phyloP scores from a whole-genome alignment of 1,284 basidiomycete species.

The Agroathelia rolfsii region DNA sequence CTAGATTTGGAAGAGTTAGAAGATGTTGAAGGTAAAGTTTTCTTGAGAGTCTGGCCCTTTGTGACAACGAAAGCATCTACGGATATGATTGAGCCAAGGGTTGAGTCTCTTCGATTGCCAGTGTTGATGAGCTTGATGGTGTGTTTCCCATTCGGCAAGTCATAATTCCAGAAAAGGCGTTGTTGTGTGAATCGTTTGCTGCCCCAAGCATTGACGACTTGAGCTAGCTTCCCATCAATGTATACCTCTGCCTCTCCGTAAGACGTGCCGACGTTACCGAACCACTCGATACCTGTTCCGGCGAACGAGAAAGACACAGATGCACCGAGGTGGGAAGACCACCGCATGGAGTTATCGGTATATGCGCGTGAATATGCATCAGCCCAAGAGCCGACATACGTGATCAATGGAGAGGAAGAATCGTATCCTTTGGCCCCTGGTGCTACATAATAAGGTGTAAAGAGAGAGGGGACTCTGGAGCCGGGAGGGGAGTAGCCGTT shows the following conservation, averaged over 20 bases:
- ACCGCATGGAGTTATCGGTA: constrained; percentile 39
- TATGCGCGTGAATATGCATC: constrained; percentile 41
- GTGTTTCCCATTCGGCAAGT: constrained; percentile 43
- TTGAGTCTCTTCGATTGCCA: constrained; percentile 29
- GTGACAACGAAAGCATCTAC: constrained; percentile 64
- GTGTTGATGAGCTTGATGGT: constrained; percentile 54
- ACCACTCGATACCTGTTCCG: constrained; percentile 70
- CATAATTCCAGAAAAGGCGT: constrained; percentile 52
- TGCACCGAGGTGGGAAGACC: constrained; percentile 40
- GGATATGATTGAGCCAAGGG: constrained; percentile 31
- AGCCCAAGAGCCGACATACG: constrained; percentile 50
- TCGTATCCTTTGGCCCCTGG: constrained; percentile 62
- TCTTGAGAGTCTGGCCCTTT: no score
- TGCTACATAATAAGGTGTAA: constrained; percentile 62
- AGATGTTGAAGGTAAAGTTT: no score
- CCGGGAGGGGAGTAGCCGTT: constrained; percentile 50
- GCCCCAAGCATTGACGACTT: constrained; percentile 39
- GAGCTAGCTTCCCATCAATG: constrained; percentile 42
- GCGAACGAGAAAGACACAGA: constrained; percentile 47
- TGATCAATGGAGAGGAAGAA: constrained; percentile 52
- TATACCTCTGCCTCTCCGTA: constrained; percentile 50
- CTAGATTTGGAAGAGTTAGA: no score
- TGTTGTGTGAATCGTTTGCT: constrained; percentile 51
- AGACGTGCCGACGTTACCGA: constrained; percentile 44
- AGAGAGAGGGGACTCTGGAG: constrained; percentile 33